Percentiles rank a stretch among this genome's conserved stretches.
These are phyloP conservation scores for Skeletonema costatum DNA, from an alignment of 108 stramenopile genomes.

Conservation along the genomic window DNA sequence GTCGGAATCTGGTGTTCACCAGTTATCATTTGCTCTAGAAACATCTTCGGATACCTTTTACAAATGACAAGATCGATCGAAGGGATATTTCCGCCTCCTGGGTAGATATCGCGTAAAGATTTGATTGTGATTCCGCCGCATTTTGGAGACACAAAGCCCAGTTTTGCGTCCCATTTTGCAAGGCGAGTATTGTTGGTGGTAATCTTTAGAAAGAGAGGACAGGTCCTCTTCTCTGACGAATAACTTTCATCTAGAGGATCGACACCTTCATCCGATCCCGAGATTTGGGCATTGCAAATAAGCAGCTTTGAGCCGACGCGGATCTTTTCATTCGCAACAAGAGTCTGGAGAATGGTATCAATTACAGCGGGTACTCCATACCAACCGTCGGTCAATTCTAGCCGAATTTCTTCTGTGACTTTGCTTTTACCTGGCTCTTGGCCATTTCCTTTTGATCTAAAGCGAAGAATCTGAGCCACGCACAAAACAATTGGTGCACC, in stretches of 20 bases:
- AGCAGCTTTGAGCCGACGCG: slow-evolving; percentile 76
- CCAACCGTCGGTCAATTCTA: slow-evolving; percentile 89
- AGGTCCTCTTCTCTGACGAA: slow-evolving; percentile 24
- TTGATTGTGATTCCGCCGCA: slow-evolving; percentile 50
- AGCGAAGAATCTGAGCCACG: slow-evolving; percentile 55
- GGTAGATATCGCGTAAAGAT: slow-evolving; percentile 56
- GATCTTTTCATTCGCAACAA: slow-evolving; percentile 54
- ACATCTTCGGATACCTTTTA: slow-evolving; percentile 71
- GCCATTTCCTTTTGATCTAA: slow-evolving; percentile 19
- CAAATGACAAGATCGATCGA: slow-evolving; percentile 63
- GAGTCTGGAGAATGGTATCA: slow-evolving; percentile 47
- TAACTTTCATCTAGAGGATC: slow-evolving; percentile 80
- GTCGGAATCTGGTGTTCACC: slow-evolving; percentile 8
- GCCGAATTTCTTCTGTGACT: slow-evolving; percentile 15
- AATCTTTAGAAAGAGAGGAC: slow-evolving; percentile 48
- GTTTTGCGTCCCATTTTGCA: slow-evolving; percentile 81
- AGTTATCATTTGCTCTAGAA: slow-evolving; percentile 49
- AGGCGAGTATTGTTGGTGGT: slow-evolving; percentile 69
- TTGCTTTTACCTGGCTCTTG: background rate
- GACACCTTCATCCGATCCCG: slow-evolving; percentile 77
- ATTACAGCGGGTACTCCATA: slow-evolving; percentile 67
- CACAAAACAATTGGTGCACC: slow-evolving; percentile 60
- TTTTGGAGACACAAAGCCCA: slow-evolving; percentile 65
- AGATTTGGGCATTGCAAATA: slow-evolving; percentile 61
- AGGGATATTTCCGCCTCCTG: slow-evolving; percentile 73